Percentiles rank a stretch among this genome's conserved stretches.
These are phyloP conservation scores for Fusarium longipes DNA, from an alignment of 2,329 filamentous ascomycete species.

Conservation along the genomic window DNA sequence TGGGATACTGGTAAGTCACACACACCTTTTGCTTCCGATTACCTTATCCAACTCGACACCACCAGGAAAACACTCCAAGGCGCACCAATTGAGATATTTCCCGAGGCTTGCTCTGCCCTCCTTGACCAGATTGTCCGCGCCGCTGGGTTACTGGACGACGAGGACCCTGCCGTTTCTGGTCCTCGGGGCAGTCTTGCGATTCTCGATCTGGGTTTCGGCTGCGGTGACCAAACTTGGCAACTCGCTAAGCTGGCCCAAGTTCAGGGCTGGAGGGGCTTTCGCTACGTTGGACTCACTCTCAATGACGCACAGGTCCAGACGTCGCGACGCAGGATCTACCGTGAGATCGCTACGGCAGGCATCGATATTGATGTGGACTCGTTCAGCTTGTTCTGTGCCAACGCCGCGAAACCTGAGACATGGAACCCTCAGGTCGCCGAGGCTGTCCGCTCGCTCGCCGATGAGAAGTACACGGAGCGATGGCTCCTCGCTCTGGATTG, in stretches of 20 bases:
- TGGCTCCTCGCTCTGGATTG: constrained; percentile 68
- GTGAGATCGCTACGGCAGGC: constrained; percentile 33
- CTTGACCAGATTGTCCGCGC: constrained; percentile 59
- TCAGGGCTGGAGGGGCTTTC: constrained; percentile 46
- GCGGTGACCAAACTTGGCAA: constrained; percentile 66
- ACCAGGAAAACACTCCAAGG: constrained; percentile 49
- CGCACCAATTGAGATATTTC: constrained; percentile 52
- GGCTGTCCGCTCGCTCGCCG: constrained; percentile 45
- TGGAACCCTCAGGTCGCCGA: constrained; percentile 51
- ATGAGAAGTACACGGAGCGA: constrained; percentile 46
- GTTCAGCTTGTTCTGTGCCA: constrained; percentile 58
- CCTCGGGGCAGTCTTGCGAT: constrained; percentile 48
- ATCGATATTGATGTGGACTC: constrained; percentile 23
- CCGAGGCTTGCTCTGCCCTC: constrained; percentile 61
- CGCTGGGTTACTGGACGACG: constrained; percentile 53
- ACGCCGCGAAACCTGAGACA: constrained; percentile 59
- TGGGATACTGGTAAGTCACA: constrained; percentile 67
- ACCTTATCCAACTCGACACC: background rate
- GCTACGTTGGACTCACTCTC: constrained; percentile 66
- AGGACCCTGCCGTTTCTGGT: background rate
- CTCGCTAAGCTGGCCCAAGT: constrained; percentile 50
- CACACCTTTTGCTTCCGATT: background rate
- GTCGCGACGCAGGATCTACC: constrained; percentile 49
- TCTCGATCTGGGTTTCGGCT: constrained; percentile 68
- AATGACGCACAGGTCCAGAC: constrained; percentile 57